Base-by-base conservation (phyloP, 2,329 filamentous ascomycete genomes). In the Curvularia sp. region DNA sequence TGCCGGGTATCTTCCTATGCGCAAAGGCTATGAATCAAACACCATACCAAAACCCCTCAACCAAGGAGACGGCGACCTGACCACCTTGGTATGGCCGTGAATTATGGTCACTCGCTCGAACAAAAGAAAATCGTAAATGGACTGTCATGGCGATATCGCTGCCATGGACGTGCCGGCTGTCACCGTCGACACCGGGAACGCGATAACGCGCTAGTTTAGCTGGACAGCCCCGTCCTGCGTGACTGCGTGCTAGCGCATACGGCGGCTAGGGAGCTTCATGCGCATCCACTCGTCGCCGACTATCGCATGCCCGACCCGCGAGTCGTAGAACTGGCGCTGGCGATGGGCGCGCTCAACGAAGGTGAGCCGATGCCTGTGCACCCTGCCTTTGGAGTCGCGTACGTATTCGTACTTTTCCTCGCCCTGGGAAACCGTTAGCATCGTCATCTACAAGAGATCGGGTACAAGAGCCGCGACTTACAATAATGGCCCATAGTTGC, bases 281-380 rank as follows among this genome's bases (percentile, higher is more conserved):
- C 65, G 58, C 66, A 69, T 69, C 65, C 66, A 69, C 30, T 69
- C 66, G 24, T 69, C 66, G 6, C 66, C 66, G 15, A 67, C 59
- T 20, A 69, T 63, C 7, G 59, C 63, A 51, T 67, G 58, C 3
- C 65, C 63, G 13, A 62, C 62, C 5, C 66, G 57, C 10, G 60
- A 58, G 13, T 69, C 66, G 46, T 64, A 69, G 49, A 69, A 67
- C 46, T 57, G 51, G 24, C 61, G 57, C 31, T 67, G 65, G 39
- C 42, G 61, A 26, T 55, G 51, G 20, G 53, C 55, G 18, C 63
- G 61, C 38, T 69, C 52, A 26, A 48, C 47, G 12, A 48, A 55
- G 24, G 4, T 62, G 15, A 69, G 54, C 41, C 57, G 58, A n/a
- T 53, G 61, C 51, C 58, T 66, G n/a, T 58, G 61, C 10, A 67